Evolutionary conservation across 257 asterid species (phyloP).

Genomic region (Oldenlandia corymbosa): DNA sequence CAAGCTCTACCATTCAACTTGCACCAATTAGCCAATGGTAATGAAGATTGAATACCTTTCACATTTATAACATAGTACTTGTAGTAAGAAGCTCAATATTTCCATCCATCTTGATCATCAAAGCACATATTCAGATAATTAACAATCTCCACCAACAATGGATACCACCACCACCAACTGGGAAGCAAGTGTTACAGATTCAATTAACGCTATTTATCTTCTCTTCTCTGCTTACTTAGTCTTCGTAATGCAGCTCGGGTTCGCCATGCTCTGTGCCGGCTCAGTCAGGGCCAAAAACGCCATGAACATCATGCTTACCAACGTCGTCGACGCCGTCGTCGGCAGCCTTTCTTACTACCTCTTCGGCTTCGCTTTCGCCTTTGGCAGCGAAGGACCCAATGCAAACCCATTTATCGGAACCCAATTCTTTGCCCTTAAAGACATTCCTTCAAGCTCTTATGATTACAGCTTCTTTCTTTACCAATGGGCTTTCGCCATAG

Average conservation of each 20-base stretch:
- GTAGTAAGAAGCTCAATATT: too few relatives aligned
- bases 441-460: conserved; percentile 27
- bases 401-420: conserved; percentile 48
- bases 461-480: conserved; percentile 49
- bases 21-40: not conserved
- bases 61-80: too few relatives aligned
- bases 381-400: conserved; percentile 35
- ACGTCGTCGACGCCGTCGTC: conserved; percentile 52
- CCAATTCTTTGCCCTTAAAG: conserved; percentile 35
- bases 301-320: conserved; percentile 53
- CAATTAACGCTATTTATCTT: conserved; percentile 50
- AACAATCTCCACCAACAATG: conserved; percentile 20
- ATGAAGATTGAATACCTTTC: not conserved
- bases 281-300: conserved; percentile 64
- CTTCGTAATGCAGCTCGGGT: conserved; percentile 56
- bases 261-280: conserved; percentile 67
- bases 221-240: conserved; percentile 56
- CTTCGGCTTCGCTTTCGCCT: conserved; percentile 56
- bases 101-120: not conserved
- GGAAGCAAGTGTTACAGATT: conserved; percentile 53
- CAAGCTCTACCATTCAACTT: conserved; percentile 2
- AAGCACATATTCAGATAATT: not conserved
- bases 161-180: conserved; percentile 59
- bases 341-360: conserved; percentile 51
- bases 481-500: conserved; percentile 63